These are phyloP conservation scores for Gamsiella multidivaricata DNA, from an alignment of 192 early-diverging fungal genomes.

Conservation along the genomic window DNA sequence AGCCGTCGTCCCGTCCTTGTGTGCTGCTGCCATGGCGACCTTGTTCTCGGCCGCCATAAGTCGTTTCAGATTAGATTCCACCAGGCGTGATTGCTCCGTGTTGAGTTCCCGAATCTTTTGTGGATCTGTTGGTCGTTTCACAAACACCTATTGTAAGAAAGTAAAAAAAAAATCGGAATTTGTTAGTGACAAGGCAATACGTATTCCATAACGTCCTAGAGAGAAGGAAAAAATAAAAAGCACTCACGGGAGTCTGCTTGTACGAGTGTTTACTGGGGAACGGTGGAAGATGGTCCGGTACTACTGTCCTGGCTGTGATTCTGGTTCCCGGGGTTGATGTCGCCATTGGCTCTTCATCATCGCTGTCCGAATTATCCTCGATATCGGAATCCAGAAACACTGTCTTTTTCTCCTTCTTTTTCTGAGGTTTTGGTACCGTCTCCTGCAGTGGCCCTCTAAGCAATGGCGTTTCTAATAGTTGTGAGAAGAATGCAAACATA, in stretches of 20 bases:
- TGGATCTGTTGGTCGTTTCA: conserved; percentile 62
- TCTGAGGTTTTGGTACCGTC: conserved; percentile 32
- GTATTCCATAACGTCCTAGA: too few relatives aligned
- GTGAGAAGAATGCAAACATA: not conserved
- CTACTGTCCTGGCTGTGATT: conserved; percentile 53
- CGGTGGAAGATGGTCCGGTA: conserved; percentile 60
- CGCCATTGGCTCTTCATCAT: conserved; percentile 35
- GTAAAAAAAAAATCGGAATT: not conserved
- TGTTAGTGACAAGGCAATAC: not conserved
- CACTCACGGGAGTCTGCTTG: conserved; percentile 65
- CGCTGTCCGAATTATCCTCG: conserved; percentile 52
- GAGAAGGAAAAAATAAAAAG: not conserved
- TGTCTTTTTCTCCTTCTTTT: conserved; percentile 24
- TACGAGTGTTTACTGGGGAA: conserved; percentile 70
- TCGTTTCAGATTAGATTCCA: conserved; percentile 65
- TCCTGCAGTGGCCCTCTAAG: conserved; percentile 44
- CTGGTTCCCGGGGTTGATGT: conserved; percentile 16
- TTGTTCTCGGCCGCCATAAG: conserved; percentile 57
- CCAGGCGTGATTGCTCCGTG: conserved; percentile 63
- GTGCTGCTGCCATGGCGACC: conserved; percentile 46
- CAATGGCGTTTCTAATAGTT: conserved; percentile 29
- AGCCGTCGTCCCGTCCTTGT: conserved; percentile 33
- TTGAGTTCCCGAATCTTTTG: conserved; percentile 63
- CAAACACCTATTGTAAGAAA: conserved; percentile 69
- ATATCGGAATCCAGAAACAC: conserved; percentile 42